These are phyloP conservation scores for Achaetomiella virescens DNA, from an alignment of 495 filamentous ascomycete species.

Conservation along the genomic window DNA sequence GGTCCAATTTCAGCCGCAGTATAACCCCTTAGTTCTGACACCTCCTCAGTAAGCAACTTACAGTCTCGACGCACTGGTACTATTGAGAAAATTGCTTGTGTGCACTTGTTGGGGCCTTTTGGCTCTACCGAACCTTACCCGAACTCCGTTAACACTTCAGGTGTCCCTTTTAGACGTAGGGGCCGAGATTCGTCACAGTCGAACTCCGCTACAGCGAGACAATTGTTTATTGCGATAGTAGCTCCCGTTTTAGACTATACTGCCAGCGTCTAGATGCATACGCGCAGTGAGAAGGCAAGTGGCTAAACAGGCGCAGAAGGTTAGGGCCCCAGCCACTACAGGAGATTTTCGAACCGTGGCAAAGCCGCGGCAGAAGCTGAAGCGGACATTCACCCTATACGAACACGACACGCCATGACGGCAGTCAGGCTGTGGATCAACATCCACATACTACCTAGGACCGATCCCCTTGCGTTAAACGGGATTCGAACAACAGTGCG, in stretches of 20 bases:
- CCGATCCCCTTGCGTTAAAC: not conserved
- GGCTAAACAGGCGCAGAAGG: conserved; percentile 12
- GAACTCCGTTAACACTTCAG: too few species aligned
- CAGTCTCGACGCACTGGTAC: too few species aligned
- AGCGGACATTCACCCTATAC: conserved; percentile 4
- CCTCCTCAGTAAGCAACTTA: too few species aligned
- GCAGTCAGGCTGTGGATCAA: conserved; percentile 1
- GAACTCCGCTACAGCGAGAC: conserved; percentile 11
- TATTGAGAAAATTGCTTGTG: too few species aligned
- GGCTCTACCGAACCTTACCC: too few species aligned
- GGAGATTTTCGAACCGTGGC: conserved; percentile 8
- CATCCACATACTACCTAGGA: not conserved
- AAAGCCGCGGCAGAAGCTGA: conserved; percentile 4
- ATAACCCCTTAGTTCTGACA: too few species aligned
- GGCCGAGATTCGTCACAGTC: too few species aligned
- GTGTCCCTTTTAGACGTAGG: too few species aligned
- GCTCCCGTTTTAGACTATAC: conserved; percentile 10
- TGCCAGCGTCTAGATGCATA: conserved; percentile 8
- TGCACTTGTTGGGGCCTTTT: too few species aligned
- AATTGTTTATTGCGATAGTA: conserved; percentile 3
- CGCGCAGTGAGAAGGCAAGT: conserved; percentile 3
- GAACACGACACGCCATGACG: not conserved
- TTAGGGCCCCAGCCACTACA: conserved; percentile 2
- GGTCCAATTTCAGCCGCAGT: too few species aligned
- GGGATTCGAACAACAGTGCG: not conserved